Conservation (phyloP, 2,329 filamentous ascomycete genomes). For the Alternaria viburni region DNA sequence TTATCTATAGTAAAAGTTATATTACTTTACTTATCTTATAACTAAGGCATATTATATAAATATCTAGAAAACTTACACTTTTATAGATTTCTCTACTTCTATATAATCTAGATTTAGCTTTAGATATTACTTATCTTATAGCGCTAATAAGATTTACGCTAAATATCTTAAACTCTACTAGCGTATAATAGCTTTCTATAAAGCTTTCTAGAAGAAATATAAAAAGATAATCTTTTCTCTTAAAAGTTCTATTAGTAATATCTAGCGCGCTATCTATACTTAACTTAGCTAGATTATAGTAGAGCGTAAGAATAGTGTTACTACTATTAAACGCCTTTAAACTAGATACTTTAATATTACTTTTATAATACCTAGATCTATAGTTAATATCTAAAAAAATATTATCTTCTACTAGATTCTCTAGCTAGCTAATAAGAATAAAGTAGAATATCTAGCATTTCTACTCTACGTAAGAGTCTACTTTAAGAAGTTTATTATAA, state of each 20-base stretch:
- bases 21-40: too few species aligned
- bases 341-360: slow-evolving; percentile 35
- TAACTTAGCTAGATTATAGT: slow-evolving; percentile 44
- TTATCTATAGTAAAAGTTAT: too few species aligned
- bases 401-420: slow-evolving; percentile 42
- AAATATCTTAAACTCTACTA: slow-evolving; percentile 46
- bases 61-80: too few species aligned
- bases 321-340: slow-evolving; percentile 36
- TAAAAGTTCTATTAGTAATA: slow-evolving; percentile 38
- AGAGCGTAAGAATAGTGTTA: slow-evolving; percentile 32
- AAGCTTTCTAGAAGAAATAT: slow-evolving; percentile 32
- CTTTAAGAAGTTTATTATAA: too few species aligned
- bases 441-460: slow-evolving; percentile 7
- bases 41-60: too few species aligned
- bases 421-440: slow-evolving; percentile 30
- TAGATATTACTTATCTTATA: neutral
- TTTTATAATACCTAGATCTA: slow-evolving; percentile 30
- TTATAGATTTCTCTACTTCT: too few species aligned
- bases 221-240: slow-evolving; percentile 32
- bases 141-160: slow-evolving; percentile 40
- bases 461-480: too few species aligned
- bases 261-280: slow-evolving; percentile 37
- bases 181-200: slow-evolving; percentile 45
- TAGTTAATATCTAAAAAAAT: slow-evolving; percentile 45
- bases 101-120: too few species aligned